These are phyloP conservation scores for Grammothele lineata DNA, from an alignment of 768 basidiomycete genomes.

Conservation along the genomic window DNA sequence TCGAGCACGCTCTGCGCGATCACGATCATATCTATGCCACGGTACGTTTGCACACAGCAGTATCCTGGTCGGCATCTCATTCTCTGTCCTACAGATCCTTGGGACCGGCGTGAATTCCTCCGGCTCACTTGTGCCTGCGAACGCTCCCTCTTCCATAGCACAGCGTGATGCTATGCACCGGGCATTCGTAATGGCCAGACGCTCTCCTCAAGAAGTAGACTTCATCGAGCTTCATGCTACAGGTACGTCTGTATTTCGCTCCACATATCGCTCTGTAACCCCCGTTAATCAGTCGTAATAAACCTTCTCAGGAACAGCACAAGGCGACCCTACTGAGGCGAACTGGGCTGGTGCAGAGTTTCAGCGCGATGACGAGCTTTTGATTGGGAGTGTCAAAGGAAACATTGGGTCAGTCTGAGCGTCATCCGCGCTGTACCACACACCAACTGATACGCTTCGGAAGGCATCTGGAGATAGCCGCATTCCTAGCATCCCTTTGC, in stretches of 20 bases:
- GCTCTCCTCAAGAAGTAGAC: conserved; percentile 37
- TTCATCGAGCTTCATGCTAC: conserved; percentile 52
- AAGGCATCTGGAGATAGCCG: conserved; percentile 38
- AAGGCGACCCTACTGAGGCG: conserved; percentile 48
- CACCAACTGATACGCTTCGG: neutral
- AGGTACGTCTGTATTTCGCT: conserved; percentile 19
- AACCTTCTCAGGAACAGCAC: conserved; percentile 32
- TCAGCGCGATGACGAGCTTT: conserved; percentile 28
- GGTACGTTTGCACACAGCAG: conserved; percentile 26
- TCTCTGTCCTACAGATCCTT: conserved; percentile 28
- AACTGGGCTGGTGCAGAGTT: conserved; percentile 44
- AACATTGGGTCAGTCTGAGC: conserved; percentile 37
- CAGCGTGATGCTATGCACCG: conserved; percentile 36
- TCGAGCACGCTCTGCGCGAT: conserved; percentile 35
- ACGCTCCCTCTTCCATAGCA: conserved; percentile 34
- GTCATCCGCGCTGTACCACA: neutral
- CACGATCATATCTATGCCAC: conserved; percentile 39
- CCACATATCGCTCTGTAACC: too few species aligned
- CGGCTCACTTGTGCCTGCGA: conserved; percentile 33
- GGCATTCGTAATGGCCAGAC: conserved; percentile 31
- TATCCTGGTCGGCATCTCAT: too few species aligned
- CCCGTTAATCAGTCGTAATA: too few species aligned
- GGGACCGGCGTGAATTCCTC: conserved; percentile 36
- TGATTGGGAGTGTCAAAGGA: conserved; percentile 43
- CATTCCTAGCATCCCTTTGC: conserved; percentile 41